phyloP scores from a whole-genome alignment of 2,329 filamentous ascomycete species.

The Colletotrichum agaves region DNA sequence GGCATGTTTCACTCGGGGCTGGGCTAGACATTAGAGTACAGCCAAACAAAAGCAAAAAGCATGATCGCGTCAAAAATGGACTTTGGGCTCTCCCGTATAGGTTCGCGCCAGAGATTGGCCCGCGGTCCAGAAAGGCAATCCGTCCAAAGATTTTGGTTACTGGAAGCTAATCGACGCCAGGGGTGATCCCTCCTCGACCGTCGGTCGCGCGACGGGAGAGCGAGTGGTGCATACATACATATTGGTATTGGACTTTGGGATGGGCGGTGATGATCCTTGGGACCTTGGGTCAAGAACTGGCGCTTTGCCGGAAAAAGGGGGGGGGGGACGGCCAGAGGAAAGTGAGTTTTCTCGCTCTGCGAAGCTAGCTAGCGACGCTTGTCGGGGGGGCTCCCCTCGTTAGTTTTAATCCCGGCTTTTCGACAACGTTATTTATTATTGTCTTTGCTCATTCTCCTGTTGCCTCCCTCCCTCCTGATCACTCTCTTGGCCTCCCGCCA shows the following conservation, averaged over 20 bases:
- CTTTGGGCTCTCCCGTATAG: background rate
- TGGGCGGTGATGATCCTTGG: constrained; percentile 14
- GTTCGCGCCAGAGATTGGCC: background rate
- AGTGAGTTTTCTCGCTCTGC: constrained; percentile 27
- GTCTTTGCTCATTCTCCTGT: constrained; percentile 7
- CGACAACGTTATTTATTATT: background rate
- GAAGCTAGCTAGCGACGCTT: constrained; percentile 15
- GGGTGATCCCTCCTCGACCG: constrained; percentile 15
- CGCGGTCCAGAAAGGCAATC: constrained; percentile 15
- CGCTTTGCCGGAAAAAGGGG: constrained; percentile 10
- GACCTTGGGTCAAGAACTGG: background rate
- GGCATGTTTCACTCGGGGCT: background rate
- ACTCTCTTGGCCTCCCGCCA: constrained; percentile 1
- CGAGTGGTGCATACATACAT: too few relatives aligned
- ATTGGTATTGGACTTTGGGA: constrained; percentile 5
- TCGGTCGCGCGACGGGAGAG: constrained; percentile 7
- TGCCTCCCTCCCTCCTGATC: background rate
- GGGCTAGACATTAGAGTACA: too few relatives aligned
- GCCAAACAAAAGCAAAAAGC: constrained; percentile 1
- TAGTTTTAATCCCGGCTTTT: constrained; percentile 5
- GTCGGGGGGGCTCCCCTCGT: constrained; percentile 8
- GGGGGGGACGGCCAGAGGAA: constrained; percentile 15
- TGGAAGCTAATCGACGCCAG: constrained; percentile 23
- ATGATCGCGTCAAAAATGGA: background rate
- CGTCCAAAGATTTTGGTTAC: constrained; percentile 14